Conservation (phyloP, 192 early-diverging fungal genomes). For the Glomus cerebriforme region DNA sequence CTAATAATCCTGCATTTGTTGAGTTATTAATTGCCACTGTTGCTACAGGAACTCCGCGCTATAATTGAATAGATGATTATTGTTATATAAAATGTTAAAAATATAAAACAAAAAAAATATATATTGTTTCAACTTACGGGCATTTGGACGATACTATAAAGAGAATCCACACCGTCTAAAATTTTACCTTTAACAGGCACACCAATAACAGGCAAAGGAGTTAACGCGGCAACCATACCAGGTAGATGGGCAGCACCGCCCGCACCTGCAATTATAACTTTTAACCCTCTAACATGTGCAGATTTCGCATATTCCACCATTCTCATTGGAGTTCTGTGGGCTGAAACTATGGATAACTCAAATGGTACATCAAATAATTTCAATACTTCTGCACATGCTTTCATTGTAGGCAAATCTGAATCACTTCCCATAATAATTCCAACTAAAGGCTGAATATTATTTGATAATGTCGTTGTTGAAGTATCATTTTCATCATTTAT, state of each 20-base stretch:
- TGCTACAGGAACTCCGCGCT: slow-evolving; percentile 97
- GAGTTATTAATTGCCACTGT: slow-evolving; percentile 99
- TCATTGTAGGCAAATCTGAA: slow-evolving; percentile 95
- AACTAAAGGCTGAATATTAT: slow-evolving; percentile 70
- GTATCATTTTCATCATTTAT: slow-evolving; percentile 61
- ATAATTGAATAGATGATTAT: slow-evolving; percentile 12
- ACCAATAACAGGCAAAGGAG: slow-evolving; percentile 96
- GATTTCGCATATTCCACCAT: slow-evolving; percentile 91
- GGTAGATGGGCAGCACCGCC: slow-evolving; percentile 99
- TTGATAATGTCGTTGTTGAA: slow-evolving; percentile 36
- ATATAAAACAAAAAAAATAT: slow-evolving; percentile 4
- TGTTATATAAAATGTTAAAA: background rate
- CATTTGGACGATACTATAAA: slow-evolving; percentile 99
- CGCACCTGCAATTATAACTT: slow-evolving; percentile 97
- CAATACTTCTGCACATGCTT: slow-evolving; percentile 85
- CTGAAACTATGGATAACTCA: slow-evolving; percentile 96
- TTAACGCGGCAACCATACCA: slow-evolving; percentile 98
- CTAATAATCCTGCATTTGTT: slow-evolving; percentile 93
- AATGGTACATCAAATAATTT: slow-evolving; percentile 90
- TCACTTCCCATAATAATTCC: slow-evolving; percentile 99
- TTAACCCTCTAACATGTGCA: slow-evolving; percentile 87
- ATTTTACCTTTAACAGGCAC: slow-evolving; percentile 92
- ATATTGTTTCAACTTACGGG: slow-evolving; percentile 62
- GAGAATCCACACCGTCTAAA: slow-evolving; percentile 95
- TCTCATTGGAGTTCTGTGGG: slow-evolving; percentile 92